Conservation (phyloP, 2,329 filamentous ascomycete species). For the Fulvia fulva region DNA sequence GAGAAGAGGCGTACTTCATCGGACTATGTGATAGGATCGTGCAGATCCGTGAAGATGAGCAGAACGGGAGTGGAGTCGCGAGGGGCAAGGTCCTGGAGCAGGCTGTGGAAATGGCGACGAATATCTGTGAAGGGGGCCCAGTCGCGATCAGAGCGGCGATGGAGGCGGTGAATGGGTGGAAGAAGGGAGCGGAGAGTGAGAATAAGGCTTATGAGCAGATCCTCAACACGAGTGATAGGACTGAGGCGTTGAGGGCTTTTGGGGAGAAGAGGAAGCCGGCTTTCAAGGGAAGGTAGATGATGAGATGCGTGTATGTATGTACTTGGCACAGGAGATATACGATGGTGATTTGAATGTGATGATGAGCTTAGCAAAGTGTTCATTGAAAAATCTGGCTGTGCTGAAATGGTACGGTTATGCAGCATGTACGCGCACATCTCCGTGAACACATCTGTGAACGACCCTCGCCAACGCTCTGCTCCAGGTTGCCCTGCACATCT, state of each 20-base stretch:
- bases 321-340: neutral
- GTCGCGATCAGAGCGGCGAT: conserved; percentile 76
- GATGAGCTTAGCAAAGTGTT: neutral
- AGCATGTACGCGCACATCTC: no score
- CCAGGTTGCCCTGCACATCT: no score
- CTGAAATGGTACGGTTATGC: no score
- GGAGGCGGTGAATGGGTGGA: conserved; percentile 68
- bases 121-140: conserved; percentile 87
- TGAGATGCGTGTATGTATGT: neutral
- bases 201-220: conserved; percentile 83
- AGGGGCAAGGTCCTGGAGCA: conserved; percentile 67
- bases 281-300: conserved; percentile 55
- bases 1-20: conserved; percentile 83
- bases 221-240: conserved; percentile 75
- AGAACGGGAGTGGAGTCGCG: conserved; percentile 52
- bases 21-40: conserved; percentile 88
- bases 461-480: no score
- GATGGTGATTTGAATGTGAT: neutral
- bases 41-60: conserved; percentile 61
- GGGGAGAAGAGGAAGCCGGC: conserved; percentile 66
- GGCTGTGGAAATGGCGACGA: conserved; percentile 71
- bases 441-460: no score
- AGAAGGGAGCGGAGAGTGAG: conserved; percentile 68
- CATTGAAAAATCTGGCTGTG: no score
- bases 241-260: conserved; percentile 87